Evolutionary conservation across 352 stramenopile genomes (phyloP).

Genomic region (Pythium aquatile): DNA sequence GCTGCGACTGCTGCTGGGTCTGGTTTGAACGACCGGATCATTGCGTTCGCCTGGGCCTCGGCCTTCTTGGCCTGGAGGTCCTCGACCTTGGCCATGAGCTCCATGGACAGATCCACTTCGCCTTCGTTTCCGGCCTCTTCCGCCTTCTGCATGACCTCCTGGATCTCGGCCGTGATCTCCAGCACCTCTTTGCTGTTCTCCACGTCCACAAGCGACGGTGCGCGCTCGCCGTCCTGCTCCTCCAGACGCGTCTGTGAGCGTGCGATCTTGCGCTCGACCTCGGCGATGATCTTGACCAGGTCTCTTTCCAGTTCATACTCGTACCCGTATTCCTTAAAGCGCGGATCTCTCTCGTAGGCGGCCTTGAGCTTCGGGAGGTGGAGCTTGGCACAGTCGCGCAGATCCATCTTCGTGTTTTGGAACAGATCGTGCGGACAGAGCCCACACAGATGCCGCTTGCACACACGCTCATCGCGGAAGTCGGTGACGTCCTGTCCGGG

Average conservation of each 20-base stretch:
- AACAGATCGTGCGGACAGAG: conserved; percentile 89
- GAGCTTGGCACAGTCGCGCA: conserved; percentile 63
- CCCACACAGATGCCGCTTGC: conserved; percentile 79
- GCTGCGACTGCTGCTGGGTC: neutral
- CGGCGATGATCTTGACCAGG: conserved; percentile 52
- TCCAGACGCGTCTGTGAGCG: conserved; percentile 67
- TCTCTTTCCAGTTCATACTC: conserved; percentile 68
- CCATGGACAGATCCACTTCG: conserved; percentile 53
- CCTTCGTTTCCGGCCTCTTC: conserved; percentile 62
- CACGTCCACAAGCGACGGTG: conserved; percentile 44
- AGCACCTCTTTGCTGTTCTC: conserved; percentile 66
- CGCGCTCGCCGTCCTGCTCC: conserved; percentile 53
- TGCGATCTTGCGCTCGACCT: conserved; percentile 84
- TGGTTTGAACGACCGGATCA: conserved; percentile 41
- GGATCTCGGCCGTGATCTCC: conserved; percentile 72
- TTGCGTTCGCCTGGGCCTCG: conserved; percentile 39
- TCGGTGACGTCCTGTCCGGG: conserved; percentile 75
- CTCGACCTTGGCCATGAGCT: conserved; percentile 65
- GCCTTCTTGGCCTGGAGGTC: conserved; percentile 58
- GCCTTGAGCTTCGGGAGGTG: conserved; percentile 71
- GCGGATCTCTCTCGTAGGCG: conserved; percentile 49
- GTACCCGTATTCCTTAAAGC: conserved; percentile 54
- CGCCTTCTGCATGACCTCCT: conserved; percentile 54
- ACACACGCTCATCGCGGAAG: conserved; percentile 72
- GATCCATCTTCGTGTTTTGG: conserved; percentile 88